phyloP scores from a whole-genome alignment of 768 basidiomycete genomes.

The Hebeloma cylindrosporum region DNA sequence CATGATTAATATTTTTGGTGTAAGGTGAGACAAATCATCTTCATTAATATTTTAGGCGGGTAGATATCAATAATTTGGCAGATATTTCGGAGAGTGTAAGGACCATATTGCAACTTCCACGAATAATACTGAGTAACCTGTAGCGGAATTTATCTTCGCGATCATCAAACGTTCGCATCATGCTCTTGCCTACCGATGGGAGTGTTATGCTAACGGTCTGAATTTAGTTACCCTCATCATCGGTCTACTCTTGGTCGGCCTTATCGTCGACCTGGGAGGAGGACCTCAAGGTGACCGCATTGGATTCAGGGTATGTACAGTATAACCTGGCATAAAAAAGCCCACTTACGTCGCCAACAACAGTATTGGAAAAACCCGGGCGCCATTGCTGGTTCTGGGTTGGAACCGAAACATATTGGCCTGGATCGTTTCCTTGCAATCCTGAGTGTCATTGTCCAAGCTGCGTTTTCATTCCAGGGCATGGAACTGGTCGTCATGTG shows the following conservation, averaged over 20 bases:
- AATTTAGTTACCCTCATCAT: constrained; percentile 55
- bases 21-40: constrained; percentile 40
- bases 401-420: constrained; percentile 40
- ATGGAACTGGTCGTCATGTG: constrained; percentile 75
- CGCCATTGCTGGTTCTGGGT: constrained; percentile 43
- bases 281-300: constrained; percentile 65
- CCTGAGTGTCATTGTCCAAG: constrained; percentile 46
- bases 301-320: constrained; percentile 59
- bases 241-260: constrained; percentile 57
- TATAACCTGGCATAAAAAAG: constrained; percentile 1
- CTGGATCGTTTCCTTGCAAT: constrained; percentile 49
- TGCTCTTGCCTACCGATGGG: neutral
- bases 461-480: constrained; percentile 76
- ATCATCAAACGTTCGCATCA: constrained; percentile 55
- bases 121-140: neutral
- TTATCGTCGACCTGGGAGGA: constrained; percentile 78
- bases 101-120: neutral
- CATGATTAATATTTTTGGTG: constrained; percentile 68
- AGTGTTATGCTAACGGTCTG: neutral
- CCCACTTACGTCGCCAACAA: neutral
- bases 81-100: constrained; percentile 67
- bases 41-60: neutral
- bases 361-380: constrained; percentile 79
- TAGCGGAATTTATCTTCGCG: constrained; percentile 68
- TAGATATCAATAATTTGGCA: constrained; percentile 15